Conservation (phyloP, 1,284 basidiomycete genomes). For the Earliella scabrosa region DNA sequence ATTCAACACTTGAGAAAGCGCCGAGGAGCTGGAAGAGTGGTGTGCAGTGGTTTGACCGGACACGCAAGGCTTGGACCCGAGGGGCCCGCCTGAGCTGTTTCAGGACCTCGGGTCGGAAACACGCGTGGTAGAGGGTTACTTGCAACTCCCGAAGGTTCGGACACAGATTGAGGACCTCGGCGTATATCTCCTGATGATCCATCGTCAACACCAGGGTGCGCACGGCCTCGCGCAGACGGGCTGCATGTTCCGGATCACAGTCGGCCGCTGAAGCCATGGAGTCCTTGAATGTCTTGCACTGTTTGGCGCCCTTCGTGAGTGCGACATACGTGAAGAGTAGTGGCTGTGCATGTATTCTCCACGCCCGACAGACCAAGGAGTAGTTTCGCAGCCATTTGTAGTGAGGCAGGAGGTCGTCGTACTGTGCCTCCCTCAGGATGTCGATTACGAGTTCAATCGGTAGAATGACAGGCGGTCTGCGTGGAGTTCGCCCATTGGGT, state of each 20-base stretch:
- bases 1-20: slow-evolving; percentile 11
- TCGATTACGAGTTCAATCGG: slow-evolving; percentile 16
- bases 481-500: too few species aligned
- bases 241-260: slow-evolving; percentile 2
- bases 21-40: slow-evolving; percentile 20
- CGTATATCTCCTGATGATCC: slow-evolving; percentile 23
- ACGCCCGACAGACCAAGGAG: slow-evolving; percentile 60
- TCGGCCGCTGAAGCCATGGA: neutral
- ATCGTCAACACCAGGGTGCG: slow-evolving; percentile 13
- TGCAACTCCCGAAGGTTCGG: slow-evolving; percentile 18
- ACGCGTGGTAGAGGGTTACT: slow-evolving; percentile 17
- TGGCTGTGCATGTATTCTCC: slow-evolving; percentile 60
- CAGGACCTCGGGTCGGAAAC: slow-evolving; percentile 15
- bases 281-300: slow-evolving; percentile 15
- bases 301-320: slow-evolving; percentile 39
- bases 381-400: slow-evolving; percentile 48
- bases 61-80: slow-evolving; percentile 13
- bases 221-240: slow-evolving; percentile 4
- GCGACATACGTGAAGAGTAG: slow-evolving; percentile 59
- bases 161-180: slow-evolving; percentile 8
- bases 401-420: slow-evolving; percentile 19
- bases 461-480: neutral
- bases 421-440: slow-evolving; percentile 15
- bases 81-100: neutral
- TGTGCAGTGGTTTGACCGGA: slow-evolving; percentile 14